Base-by-base conservation (phyloP, 2,329 filamentous ascomycete genomes). In the Colletotrichum falcatum region DNA sequence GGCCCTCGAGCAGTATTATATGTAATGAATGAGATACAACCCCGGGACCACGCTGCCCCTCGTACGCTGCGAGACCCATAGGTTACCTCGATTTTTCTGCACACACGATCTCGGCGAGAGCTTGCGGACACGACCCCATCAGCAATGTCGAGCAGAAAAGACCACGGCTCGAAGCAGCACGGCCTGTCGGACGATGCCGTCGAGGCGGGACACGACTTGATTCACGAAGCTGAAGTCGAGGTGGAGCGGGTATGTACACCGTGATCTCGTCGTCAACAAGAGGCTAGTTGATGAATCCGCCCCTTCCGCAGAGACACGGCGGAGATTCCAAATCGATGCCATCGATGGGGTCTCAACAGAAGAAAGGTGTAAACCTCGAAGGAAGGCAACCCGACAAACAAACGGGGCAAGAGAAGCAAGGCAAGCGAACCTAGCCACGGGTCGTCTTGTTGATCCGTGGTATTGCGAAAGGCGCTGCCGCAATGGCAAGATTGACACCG, bases 181-280 rank as follows among this genome's bases (percentile, higher is more conserved):
- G 66, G 66, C 2, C 62, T 70, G 33, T 66, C 66, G 28, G 66
- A 66, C 23, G 66, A 70, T 8, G 79, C 79, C 20, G 61, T 76
- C 8, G 79, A 79, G 63, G 66, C 66, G 4, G 67, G 70, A 8
- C 79, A 81, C 55, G 79, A 81, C 23, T 74, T 81, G 54, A 81
- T 81, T 23, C 78, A 80, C 59, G 64, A 74, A 4, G 79, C 79
- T 37, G 79, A 81, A 60, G n/a, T 75, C 0, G 78, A 80, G 55
- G 78, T 80, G 61, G 78, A 80, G 60, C 75, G 74, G 63, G 77
- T 77, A 28, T 28, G 63, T 49, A 5, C 33, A 7, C 49, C 5
- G 20, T n/a, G 33, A 7, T 12, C 7, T 5, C 7, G n/a, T 12
- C 11, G 3, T 16, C 8, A 20, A 14, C 3, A 28, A 6, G 14